Conservation (phyloP, 371 early-diverging fungal species). For the Batkoa obscura region DNA sequence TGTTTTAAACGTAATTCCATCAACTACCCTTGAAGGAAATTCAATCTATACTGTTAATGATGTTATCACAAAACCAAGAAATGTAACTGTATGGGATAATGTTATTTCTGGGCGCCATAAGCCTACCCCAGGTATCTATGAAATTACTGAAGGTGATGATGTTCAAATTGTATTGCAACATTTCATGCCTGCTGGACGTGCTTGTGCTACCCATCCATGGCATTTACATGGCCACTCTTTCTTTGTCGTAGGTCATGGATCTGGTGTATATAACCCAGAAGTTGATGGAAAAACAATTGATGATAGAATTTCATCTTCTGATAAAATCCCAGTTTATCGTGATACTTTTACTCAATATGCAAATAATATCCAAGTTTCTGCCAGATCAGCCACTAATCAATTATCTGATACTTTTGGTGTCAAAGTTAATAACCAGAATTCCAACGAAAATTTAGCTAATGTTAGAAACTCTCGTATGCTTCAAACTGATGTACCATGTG, state of each 20-base stretch:
- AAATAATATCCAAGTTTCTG: too few relatives aligned
- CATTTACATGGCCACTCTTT: constrained; percentile 5
- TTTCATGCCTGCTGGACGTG: neutral
- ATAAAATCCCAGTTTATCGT: neutral
- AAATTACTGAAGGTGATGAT: neutral
- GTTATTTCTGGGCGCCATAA: neutral
- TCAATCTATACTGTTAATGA: neutral
- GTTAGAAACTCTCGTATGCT: too few relatives aligned
- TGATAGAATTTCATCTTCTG: neutral
- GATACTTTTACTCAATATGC: constrained; percentile 2
- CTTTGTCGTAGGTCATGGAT: too few relatives aligned
- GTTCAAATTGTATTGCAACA: neutral
- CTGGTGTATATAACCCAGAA: neutral
- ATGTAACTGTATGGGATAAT: neutral
- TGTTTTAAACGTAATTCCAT: too few relatives aligned
- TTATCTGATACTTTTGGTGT: too few relatives aligned
- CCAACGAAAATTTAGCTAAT: too few relatives aligned
- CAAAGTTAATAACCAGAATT: too few relatives aligned
- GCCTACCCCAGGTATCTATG: neutral
- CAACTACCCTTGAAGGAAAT: too few relatives aligned
- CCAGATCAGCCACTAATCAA: too few relatives aligned
- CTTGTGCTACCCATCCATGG: neutral
- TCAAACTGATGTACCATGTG: too few relatives aligned
- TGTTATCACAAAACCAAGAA: neutral
- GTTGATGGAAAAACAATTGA: constrained; percentile 3